phyloP scores from a whole-genome alignment of 1,139 yeast genomes.

The Debaryomycetaceae sp. region DNA sequence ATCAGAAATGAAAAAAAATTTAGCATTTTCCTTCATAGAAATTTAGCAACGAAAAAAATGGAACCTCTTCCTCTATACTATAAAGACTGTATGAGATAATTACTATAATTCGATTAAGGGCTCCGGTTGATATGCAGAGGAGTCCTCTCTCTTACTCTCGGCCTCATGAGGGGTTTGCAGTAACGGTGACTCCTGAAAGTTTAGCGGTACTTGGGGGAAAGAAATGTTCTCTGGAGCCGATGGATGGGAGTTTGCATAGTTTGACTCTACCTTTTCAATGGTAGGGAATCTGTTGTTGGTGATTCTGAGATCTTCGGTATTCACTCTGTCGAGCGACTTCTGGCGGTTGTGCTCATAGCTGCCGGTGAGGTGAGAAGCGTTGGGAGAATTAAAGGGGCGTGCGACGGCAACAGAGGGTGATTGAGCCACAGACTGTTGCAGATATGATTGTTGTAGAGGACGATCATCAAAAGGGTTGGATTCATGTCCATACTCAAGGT shows the following conservation, averaged over 20 bases:
- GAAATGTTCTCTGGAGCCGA: background rate
- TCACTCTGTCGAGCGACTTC: background rate
- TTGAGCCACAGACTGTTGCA: background rate
- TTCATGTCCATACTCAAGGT: too few species aligned
- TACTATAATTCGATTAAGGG: conserved; percentile 34
- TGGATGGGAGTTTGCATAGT: background rate
- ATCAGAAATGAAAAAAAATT: background rate
- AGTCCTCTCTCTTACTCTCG: conserved; percentile 5
- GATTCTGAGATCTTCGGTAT: conserved; percentile 13
- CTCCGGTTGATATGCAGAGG: conserved; percentile 26
- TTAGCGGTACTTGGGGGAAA: background rate
- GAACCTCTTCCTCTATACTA: background rate
- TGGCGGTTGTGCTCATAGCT: background rate
- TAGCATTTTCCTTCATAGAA: background rate
- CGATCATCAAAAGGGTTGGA: too few species aligned
- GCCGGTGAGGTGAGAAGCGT: background rate
- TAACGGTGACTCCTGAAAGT: conserved; percentile 6
- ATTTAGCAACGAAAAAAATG: background rate
- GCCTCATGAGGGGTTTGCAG: background rate
- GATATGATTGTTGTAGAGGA: background rate
- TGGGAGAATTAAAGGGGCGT: background rate
- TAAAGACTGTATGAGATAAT: too few species aligned
- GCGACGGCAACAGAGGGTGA: background rate
- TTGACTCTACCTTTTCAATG: conserved; percentile 14
- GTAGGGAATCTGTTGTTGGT: conserved; percentile 19